Percentiles rank a stretch among this genome's conserved stretches.
These are phyloP conservation scores for Cylindrotheca fusiformis DNA, from an alignment of 108 stramenopile species.

Conservation along the genomic window DNA sequence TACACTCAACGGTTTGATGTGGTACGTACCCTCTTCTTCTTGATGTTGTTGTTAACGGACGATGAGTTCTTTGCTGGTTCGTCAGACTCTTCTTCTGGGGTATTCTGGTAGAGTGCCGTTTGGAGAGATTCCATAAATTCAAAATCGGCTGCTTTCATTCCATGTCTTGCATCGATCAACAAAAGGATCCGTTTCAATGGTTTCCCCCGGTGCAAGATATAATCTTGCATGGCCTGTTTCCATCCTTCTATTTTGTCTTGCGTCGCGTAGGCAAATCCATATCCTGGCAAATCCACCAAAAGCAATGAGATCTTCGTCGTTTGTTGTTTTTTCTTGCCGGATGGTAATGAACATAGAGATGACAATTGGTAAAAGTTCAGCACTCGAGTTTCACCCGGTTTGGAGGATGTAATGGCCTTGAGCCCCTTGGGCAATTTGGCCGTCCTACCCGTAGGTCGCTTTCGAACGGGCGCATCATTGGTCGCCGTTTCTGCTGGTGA, in stretches of 20 bases:
- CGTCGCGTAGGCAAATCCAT: constrained; percentile 82
- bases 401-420: constrained; percentile 59
- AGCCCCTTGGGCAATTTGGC: constrained; percentile 68
- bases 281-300: constrained; percentile 79
- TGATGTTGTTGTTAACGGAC: not conserved
- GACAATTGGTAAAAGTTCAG: constrained; percentile 75
- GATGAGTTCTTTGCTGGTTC: not conserved
- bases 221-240: constrained; percentile 64
- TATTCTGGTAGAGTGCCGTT: constrained; percentile 18
- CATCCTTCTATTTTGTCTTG: constrained; percentile 48
- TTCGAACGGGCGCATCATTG: constrained; percentile 4
- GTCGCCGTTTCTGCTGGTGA: not conserved
- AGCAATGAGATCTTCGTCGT: constrained; percentile 41
- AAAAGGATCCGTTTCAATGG: constrained; percentile 72
- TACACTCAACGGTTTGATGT: not conserved
- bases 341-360: not conserved
- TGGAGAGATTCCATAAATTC: constrained; percentile 61
- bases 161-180: constrained; percentile 81
- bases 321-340: not conserved
- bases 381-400: constrained; percentile 72
- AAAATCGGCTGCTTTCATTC: constrained; percentile 69
- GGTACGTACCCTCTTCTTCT: not conserved
- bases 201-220: constrained; percentile 52
- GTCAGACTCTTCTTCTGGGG: no score
- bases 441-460: constrained; percentile 17